Conservation (phyloP, 129 eudicot species). For the Helichrysum umbraculigerum region DNA sequence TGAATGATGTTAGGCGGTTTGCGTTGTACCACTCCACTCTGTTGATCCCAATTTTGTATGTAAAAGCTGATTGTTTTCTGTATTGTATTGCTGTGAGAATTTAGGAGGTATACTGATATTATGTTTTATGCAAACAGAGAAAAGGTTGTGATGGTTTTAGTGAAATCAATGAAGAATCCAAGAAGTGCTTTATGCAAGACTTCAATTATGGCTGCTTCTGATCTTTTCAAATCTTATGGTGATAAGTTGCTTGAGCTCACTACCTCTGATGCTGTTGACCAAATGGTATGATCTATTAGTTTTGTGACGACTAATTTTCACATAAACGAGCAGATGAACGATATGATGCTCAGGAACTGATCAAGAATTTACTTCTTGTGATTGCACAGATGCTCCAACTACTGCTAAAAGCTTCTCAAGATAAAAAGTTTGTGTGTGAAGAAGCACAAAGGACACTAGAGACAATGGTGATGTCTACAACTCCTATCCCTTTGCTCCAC, state of each 20-base stretch:
- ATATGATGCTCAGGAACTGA: not conserved
- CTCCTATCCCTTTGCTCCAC: constrained; percentile 71
- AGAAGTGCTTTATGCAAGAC: constrained; percentile 96
- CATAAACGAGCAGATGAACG: not conserved
- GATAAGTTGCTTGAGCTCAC: constrained; percentile 64
- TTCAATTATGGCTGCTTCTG: constrained; percentile 89
- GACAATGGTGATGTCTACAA: constrained; percentile 69
- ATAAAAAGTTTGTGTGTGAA: constrained; percentile 92
- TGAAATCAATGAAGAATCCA: constrained; percentile 93
- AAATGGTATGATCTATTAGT: constrained; percentile 47
- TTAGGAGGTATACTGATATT: not conserved
- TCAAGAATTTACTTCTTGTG: constrained; percentile 7
- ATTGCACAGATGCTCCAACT: constrained; percentile 72
- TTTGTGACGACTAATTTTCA: not conserved
- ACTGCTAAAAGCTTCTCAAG: constrained; percentile 87
- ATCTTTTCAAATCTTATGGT: constrained; percentile 70
- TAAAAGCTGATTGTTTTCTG: constrained; percentile 19
- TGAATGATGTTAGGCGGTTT: constrained; percentile 77
- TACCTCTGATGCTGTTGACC: constrained; percentile 62
- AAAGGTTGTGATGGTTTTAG: constrained; percentile 70
- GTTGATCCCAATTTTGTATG: constrained; percentile 73
- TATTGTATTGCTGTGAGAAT: not conserved
- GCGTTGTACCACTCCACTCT: constrained; percentile 64
- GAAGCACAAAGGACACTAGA: constrained; percentile 83
- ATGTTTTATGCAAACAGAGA: constrained; percentile 49